Base-by-base conservation (phyloP, 2,329 filamentous ascomycete species). In the Exutisphaerella laricina region DNA sequence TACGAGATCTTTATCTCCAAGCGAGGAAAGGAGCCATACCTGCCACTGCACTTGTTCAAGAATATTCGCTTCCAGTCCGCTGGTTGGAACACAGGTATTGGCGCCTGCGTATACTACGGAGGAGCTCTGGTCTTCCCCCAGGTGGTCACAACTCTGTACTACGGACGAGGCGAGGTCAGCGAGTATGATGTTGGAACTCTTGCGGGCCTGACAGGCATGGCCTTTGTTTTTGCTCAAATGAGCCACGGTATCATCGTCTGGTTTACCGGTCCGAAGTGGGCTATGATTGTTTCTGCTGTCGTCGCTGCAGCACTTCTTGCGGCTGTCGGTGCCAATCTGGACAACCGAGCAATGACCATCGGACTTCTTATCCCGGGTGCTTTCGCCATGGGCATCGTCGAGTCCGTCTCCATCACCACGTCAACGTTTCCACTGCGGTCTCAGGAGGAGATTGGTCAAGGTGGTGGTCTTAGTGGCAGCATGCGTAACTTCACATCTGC, bases 31-130 rank as follows among this genome's bases (percentile, higher is more conserved):
- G 51, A 58, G 8, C 48, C 54, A 16, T 56, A 54, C 32, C 41
- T 56, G 9, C 55, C 55, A 9, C 35, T 58, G n/a, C 54, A 58
- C 39, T 45, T 58, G n/a, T 58, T 58, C 46, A 53, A 49, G 42
- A 58, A 58, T 23, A 45, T 53, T 17, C 45, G 52, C 31, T 58
- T 54, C 41, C 49, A 53, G 43, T 51, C 52, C 12, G 50, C 50
- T 4, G 54, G 49, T 4, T 54, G 50, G 52, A 55, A 54, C 31
- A 56, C 52, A 22, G 55, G 54, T 5, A 51, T 58, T 33, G 23
- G 40, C 30, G 55, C 52, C 21, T 48, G 50, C 13, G 54, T 55
- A 8, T 58, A 58, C 46, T 58, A 58, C 22, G 54, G 54, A 12
- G 49, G 45, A 31, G 45, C 55, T 3, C 23, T 55, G 7, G 49